Evolutionary conservation across 805 yeast species (phyloP).

Genomic region (Pichia kluyveri): DNA sequence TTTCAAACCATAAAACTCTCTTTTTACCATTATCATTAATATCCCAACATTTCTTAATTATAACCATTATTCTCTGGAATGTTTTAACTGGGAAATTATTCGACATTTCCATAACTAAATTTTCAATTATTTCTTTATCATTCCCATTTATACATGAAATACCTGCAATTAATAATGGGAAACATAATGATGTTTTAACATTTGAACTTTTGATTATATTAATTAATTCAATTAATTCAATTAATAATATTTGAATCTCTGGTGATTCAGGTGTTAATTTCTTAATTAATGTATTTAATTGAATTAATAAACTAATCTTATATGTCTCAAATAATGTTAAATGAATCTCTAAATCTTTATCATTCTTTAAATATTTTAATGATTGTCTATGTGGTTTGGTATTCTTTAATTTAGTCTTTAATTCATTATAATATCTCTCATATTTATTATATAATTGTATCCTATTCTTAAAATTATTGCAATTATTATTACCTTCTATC

Average conservation of each 20-base stretch:
- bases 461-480: not conserved
- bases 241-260: conserved; percentile 13
- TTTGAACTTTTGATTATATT: conserved; percentile 11
- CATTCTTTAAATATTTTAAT: conserved; percentile 11
- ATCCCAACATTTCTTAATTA: conserved; percentile 29
- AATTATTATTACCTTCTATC: no score
- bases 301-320: conserved; percentile 14
- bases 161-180: conserved; percentile 28
- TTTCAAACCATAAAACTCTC: conserved; percentile 29
- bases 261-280: conserved; percentile 15
- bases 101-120: conserved; percentile 17
- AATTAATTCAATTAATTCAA: conserved; percentile 11
- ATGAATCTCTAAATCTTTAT: conserved; percentile 24
- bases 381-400: conserved; percentile 13
- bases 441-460: not conserved
- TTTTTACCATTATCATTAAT: conserved; percentile 22
- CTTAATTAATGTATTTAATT: conserved; percentile 13
- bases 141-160: conserved; percentile 14
- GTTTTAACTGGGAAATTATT: conserved; percentile 25
- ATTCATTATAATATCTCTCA: conserved; percentile 2
- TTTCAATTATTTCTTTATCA: conserved; percentile 19
- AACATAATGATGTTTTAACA: conserved; percentile 21
- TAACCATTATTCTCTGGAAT: conserved; percentile 22
- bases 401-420: conserved; percentile 10
- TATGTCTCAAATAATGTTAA: conserved; percentile 27